Conservation (phyloP, 78 protist genomes). For the Guillardia theta region DNA sequence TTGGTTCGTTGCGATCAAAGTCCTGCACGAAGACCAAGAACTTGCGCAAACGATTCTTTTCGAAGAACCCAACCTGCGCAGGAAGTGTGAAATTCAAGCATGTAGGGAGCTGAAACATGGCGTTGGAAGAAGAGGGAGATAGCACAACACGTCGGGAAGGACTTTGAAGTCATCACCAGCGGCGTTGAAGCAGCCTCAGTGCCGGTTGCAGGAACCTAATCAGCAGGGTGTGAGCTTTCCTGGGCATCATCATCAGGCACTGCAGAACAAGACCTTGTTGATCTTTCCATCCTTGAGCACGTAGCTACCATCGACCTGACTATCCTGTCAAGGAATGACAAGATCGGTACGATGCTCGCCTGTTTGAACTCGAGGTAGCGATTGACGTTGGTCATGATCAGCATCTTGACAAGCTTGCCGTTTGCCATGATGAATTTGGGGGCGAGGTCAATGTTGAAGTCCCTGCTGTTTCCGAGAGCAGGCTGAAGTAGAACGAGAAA, state of each 20-base stretch:
- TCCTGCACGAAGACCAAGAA: slow-evolving; percentile 83
- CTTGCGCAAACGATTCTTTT: slow-evolving; percentile 87
- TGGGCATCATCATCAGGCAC: too few relatives aligned
- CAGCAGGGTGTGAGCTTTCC: too few relatives aligned
- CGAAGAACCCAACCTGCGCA: slow-evolving; percentile 87
- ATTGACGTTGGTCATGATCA: slow-evolving; percentile 90
- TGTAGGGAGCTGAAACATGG: neutral
- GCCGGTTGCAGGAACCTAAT: slow-evolving; percentile 94
- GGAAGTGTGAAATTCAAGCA: neutral
- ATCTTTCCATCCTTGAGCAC: slow-evolving; percentile 74
- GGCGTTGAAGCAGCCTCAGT: slow-evolving; percentile 87
- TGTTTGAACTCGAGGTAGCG: slow-evolving; percentile 95
- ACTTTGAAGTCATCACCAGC: slow-evolving; percentile 31
- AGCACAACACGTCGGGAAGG: neutral
- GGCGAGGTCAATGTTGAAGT: slow-evolving; percentile 95
- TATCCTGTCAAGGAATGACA: neutral
- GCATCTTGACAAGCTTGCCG: slow-evolving; percentile 93
- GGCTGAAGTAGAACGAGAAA: neutral
- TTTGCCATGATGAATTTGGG: slow-evolving; percentile 95
- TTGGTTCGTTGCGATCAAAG: slow-evolving; percentile 73
- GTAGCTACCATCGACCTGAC: slow-evolving; percentile 85
- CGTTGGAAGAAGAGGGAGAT: neutral
- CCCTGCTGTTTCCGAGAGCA: slow-evolving; percentile 85
- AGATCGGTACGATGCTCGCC: neutral
- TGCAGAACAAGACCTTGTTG: too few relatives aligned